Evolutionary conservation across 164 flowering plant species (phyloP).

Genomic region (Stephania cephalantha): DNA sequence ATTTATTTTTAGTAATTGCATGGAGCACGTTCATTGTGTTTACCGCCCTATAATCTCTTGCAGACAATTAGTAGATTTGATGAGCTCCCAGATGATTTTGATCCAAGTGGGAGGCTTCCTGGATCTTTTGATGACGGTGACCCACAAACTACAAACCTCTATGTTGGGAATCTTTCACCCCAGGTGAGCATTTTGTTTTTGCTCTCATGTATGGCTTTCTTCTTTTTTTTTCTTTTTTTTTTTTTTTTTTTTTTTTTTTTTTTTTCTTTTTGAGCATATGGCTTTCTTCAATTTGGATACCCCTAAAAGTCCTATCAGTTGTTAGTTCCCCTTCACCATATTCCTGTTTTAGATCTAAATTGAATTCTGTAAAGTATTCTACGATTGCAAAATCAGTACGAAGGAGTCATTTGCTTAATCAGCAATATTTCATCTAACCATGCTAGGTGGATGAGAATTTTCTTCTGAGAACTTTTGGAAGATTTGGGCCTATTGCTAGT

Average conservation of each 20-base stretch:
- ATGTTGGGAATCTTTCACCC: slow-evolving; percentile 98
- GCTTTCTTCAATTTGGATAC: too few relatives aligned
- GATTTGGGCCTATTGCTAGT: slow-evolving; percentile 99
- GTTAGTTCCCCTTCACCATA: too few relatives aligned
- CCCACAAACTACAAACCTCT: slow-evolving; percentile 96
- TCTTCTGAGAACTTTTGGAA: slow-evolving; percentile 91
- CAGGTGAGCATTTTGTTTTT: slow-evolving; percentile 40
- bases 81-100: slow-evolving; percentile 95
- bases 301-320: too few relatives aligned
- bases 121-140: slow-evolving; percentile 99
- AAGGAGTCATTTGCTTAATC: slow-evolving; percentile 1
- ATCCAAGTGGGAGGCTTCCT: slow-evolving; percentile 83
- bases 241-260: not conserved
- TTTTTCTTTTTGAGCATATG: too few relatives aligned
- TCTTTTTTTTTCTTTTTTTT: too few relatives aligned
- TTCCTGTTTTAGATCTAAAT: not conserved
- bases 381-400: not conserved
- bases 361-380: not conserved
- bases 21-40: not conserved
- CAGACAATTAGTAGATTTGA: slow-evolving; percentile 85
- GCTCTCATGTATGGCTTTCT: not conserved
- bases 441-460: slow-evolving; percentile 95
- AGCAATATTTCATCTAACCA: not conserved
- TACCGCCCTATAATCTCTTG: slow-evolving; percentile 1
- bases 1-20: not conserved